Percentiles rank a stretch among this genome's conserved stretches.
These are phyloP conservation scores for Citrus hindsii DNA, from an alignment of 345 rosid species.

Conservation along the genomic window DNA sequence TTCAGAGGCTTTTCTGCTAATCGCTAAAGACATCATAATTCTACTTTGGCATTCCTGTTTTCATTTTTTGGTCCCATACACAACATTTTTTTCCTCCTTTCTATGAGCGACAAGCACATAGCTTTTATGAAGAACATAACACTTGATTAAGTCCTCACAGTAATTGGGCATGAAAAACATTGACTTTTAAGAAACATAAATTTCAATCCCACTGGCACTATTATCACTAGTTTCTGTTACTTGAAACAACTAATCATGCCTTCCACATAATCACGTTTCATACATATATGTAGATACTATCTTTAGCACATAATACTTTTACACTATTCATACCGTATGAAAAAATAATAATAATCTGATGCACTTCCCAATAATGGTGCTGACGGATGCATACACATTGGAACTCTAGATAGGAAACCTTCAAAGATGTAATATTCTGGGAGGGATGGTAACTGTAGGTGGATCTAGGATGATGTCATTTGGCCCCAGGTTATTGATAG, in stretches of 20 bases:
- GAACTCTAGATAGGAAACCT: background rate
- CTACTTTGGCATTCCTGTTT: background rate
- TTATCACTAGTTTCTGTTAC: no score
- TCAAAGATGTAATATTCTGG: conserved; percentile 35
- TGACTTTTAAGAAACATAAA: background rate
- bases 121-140: background rate
- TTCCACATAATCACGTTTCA: background rate
- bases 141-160: background rate
- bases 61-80: background rate
- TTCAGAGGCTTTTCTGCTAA: background rate
- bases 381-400: background rate
- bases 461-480: conserved; percentile 46
- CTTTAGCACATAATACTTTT: background rate
- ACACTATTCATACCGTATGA: background rate
- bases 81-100: no score
- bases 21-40: background rate
- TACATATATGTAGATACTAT: background rate
- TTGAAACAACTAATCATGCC: background rate
- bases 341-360: background rate
- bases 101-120: background rate
- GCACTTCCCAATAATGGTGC: background rate
- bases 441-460: conserved; percentile 39
- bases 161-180: background rate
- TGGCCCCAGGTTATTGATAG: conserved; percentile 62
- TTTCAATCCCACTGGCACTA: background rate